Evolutionary conservation across 306 rosid genomes (phyloP), one percentile per base, ranked within the genome.

Genomic region (Gillenia trifoliata): DNA sequence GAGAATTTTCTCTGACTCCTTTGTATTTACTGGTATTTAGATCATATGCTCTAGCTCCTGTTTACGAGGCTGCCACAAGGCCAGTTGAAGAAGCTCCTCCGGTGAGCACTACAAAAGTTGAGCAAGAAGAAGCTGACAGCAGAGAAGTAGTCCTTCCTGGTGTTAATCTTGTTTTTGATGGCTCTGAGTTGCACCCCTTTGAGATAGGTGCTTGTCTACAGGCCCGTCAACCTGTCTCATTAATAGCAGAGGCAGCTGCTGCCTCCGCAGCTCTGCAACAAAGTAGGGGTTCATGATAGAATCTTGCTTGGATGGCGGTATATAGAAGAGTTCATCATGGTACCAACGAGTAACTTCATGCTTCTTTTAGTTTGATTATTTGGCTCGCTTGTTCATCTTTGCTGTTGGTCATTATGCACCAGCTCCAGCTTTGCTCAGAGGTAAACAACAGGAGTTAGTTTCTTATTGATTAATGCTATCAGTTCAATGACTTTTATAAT

Each of bases 181-280:
- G 98, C 77, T 88, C 91, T 25, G 86, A 82, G 85, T 82, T 94
- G 86, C 96, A 85, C 79, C 98, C 91, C 41, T 92, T 94, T 20
- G 99, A 94, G 56, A 84, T 94, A 71, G 88, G 96, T 68, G 99
- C 98, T 82, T 94, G 99, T 80, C 91, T 89, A 66, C 99, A 92
- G 82, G 99, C 93, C 75, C 92, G 97, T 76, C 99, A 87, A 76
- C 91, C 93, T 26, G 87, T 90, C 80, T 84, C 95, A 70, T 82
- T 94, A 84, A 79, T 94, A 87, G 80, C 90, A 26, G 98, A 94
- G 70, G 99, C 99, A 56, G 96, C 96, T 11, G 76, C 87, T 65
- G 79, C 84, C 85, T 93, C 97, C 54, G 86, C 91, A 76, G 80
- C 81, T 72, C 49, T 79, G 77, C 89, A 63, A 80, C 81, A 79